A percentile compares a stretch with the other conserved stretches of the same genome.
Conservation (phyloP, 495 filamentous ascomycete genomes). For the Penicilliopsis zonata region DNA sequence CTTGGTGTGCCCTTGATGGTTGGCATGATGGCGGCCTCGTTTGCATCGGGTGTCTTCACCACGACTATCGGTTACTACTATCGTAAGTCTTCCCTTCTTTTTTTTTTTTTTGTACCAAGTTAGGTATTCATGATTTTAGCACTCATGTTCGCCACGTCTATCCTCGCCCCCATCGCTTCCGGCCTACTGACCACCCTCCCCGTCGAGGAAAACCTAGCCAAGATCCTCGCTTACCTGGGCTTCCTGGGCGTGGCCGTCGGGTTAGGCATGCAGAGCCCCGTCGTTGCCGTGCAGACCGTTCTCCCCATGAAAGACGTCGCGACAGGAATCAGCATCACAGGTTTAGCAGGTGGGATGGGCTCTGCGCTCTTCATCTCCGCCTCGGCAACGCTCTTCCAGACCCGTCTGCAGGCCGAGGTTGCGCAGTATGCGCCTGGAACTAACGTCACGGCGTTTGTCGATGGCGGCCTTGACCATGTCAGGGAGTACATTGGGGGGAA, state of each 20-base stretch:
- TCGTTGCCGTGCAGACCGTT: slow-evolving; percentile 45
- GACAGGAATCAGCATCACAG: slow-evolving; percentile 44
- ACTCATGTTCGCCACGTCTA: slow-evolving; percentile 38
- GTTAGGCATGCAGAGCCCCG: slow-evolving; percentile 49
- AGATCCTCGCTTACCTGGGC: slow-evolving; percentile 50
- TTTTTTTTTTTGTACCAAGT: not conserved
- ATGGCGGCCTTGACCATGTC: too few species aligned
- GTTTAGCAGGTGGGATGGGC: slow-evolving; percentile 50
- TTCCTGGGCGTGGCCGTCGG: slow-evolving; percentile 51
- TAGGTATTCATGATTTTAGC: too few species aligned
- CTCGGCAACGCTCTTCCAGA: slow-evolving; percentile 41
- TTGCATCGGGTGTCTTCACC: not conserved
- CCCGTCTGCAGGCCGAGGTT: too few species aligned
- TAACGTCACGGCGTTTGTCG: too few species aligned
- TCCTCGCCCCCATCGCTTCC: slow-evolving; percentile 41
- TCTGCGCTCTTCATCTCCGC: slow-evolving; percentile 44
- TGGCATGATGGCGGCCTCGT: not conserved
- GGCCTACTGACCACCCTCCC: slow-evolving; percentile 46
- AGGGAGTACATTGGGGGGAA: too few species aligned
- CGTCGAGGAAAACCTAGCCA: slow-evolving; percentile 21
- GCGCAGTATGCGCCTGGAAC: too few species aligned
- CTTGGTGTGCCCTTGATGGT: slow-evolving; percentile 1
- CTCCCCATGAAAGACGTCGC: slow-evolving; percentile 39
- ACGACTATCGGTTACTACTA: not conserved
- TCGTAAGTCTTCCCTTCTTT: not conserved